Conservation (phyloP, 257 asterid genomes). For the Osmanthus fragrans region DNA sequence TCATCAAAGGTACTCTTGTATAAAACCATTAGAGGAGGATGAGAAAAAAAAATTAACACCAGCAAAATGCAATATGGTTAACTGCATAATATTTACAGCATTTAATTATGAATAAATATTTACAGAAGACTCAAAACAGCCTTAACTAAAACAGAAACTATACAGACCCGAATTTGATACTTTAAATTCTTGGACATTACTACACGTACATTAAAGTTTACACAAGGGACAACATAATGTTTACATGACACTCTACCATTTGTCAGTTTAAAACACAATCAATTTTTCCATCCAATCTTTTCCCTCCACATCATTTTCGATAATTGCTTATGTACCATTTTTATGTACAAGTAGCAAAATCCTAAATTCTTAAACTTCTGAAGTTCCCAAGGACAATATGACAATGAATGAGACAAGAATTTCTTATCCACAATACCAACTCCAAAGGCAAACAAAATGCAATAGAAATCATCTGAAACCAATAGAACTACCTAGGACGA, state of each 20-base stretch:
- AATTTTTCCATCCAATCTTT: too few relatives aligned
- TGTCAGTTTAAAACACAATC: too few relatives aligned
- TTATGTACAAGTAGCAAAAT: too few relatives aligned
- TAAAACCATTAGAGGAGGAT: too few relatives aligned
- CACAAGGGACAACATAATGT: too few relatives aligned
- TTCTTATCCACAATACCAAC: background rate
- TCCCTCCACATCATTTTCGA: too few relatives aligned
- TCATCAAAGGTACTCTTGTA: too few relatives aligned
- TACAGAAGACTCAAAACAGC: conserved; percentile 9
- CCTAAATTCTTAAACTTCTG: background rate
- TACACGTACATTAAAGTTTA: too few relatives aligned
- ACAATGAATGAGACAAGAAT: background rate
- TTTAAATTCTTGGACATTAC: background rate
- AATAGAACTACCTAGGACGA: background rate
- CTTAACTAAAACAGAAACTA: background rate
- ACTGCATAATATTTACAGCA: background rate
- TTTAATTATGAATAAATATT: background rate
- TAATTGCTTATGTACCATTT: too few relatives aligned
- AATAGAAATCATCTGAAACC: background rate
- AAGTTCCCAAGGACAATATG: background rate
- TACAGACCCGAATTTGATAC: background rate
- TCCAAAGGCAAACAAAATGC: background rate
- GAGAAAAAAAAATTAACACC: too few relatives aligned
- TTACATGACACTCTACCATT: too few relatives aligned
- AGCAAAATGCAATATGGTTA: too few relatives aligned